Percentiles rank a stretch among this genome's conserved stretches.
Evolutionary conservation across 306 rosid species (phyloP).

Genomic region (Malus sieversii): DNA sequence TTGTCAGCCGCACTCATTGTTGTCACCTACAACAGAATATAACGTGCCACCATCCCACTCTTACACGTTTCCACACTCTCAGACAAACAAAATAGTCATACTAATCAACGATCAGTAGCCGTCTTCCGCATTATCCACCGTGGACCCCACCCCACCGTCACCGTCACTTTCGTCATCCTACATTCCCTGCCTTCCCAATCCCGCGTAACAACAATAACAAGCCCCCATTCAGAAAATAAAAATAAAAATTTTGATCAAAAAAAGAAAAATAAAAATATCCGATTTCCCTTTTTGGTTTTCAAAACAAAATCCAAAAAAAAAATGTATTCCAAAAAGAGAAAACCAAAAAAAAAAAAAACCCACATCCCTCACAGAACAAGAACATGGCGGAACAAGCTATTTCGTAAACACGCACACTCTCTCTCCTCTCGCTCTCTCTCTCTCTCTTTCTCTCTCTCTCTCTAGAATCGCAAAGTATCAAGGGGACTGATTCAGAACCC

Average conservation of each 20-base stretch:
- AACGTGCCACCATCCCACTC: background rate
- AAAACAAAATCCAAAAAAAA: background rate
- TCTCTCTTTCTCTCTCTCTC: slow-evolving; percentile 12
- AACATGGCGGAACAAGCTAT: slow-evolving; percentile 49
- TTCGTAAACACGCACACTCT: slow-evolving; percentile 12
- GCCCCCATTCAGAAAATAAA: background rate
- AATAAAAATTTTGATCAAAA: no score
- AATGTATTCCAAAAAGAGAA: background rate
- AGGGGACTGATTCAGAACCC: slow-evolving; percentile 44
- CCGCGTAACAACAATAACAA: background rate
- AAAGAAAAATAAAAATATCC: background rate
- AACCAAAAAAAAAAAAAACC: background rate
- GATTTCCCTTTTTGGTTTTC: background rate
- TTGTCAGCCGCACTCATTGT: background rate
- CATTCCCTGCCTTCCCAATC: slow-evolving; percentile 3
- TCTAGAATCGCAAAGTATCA: slow-evolving; percentile 4
- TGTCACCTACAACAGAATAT: background rate
- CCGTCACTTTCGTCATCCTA: slow-evolving; percentile 3
- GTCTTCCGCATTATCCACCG: background rate
- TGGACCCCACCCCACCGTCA: background rate
- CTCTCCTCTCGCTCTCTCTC: slow-evolving; percentile 22
- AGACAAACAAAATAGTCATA: background rate
- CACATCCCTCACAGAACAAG: slow-evolving; percentile 18
- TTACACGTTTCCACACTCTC: background rate
- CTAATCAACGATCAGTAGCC: background rate